A percentile compares a stretch with the other conserved stretches of the same genome.
phyloP scores from a whole-genome alignment of 345 rosid genomes.

The Cardamine occulta region DNA sequence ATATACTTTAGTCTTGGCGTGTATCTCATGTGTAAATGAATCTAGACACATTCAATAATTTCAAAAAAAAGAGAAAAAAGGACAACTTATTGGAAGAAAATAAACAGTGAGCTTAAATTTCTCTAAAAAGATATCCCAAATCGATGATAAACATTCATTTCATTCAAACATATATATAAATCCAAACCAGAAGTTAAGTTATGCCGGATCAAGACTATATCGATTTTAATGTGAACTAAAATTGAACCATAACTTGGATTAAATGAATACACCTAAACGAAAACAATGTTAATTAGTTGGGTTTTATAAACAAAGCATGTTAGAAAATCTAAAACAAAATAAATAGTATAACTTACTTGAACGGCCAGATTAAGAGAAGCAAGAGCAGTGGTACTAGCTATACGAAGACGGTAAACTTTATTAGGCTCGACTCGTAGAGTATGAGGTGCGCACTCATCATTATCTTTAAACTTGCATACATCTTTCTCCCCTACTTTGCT shows the following conservation, averaged over 20 bases:
- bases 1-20: background rate
- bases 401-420: conserved; percentile 66
- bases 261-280: too few species aligned
- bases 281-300: too few species aligned
- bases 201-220: background rate
- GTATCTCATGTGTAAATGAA: background rate
- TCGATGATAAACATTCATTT: background rate
- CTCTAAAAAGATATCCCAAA: background rate
- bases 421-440: conserved; percentile 54
- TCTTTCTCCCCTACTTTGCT: background rate
- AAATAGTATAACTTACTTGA: conserved; percentile 44
- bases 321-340: background rate
- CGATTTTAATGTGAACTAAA: background rate
- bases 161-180: background rate
- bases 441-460: conserved; percentile 69
- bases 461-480: conserved; percentile 54
- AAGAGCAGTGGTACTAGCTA: conserved; percentile 75
- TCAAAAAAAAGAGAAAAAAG: too few species aligned
- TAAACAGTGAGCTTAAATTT: background rate
- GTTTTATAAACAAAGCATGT: background rate
- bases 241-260: background rate
- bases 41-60: too few species aligned
- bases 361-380: conserved; percentile 76
- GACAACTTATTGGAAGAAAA: background rate
- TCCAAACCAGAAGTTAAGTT: background rate